Evolutionary conservation across 108 stramenopile species (phyloP).

Genomic region (Cyclostephanos tholiformis): DNA sequence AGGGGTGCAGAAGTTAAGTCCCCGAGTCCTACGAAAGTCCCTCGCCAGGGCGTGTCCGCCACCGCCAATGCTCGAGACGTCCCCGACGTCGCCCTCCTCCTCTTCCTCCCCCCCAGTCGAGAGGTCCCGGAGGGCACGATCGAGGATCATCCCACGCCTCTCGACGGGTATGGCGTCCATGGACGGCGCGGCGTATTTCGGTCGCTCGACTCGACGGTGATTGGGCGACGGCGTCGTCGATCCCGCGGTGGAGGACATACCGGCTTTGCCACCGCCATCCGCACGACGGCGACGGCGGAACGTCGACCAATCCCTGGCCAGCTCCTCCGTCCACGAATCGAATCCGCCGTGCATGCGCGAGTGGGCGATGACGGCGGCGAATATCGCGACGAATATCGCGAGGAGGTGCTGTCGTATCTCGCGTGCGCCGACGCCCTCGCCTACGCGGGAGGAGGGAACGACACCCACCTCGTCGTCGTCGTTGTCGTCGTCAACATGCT

Average conservation of each 20-base stretch:
- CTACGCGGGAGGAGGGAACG: too few relatives aligned
- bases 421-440: background rate
- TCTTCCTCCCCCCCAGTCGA: background rate
- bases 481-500: constrained; percentile 34
- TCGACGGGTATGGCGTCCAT: constrained; percentile 34
- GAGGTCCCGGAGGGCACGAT: constrained; percentile 7
- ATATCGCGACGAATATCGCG: constrained; percentile 65
- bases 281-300: background rate
- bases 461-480: constrained; percentile 9
- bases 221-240: background rate
- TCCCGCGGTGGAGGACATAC: too few relatives aligned
- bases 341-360: constrained; percentile 35
- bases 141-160: constrained; percentile 1
- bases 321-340: constrained; percentile 20
- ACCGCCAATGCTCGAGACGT: too few relatives aligned
- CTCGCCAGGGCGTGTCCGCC: constrained; percentile 25
- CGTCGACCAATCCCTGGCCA: constrained; percentile 22
- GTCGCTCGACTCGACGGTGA: constrained; percentile 1
- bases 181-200: constrained; percentile 29
- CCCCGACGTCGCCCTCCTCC: background rate
- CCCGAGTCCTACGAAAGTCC: constrained; percentile 16
- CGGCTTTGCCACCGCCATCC: background rate
- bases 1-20: constrained; percentile 23
- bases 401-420: constrained; percentile 64
- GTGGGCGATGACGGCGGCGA: constrained; percentile 53